Evolutionary conservation across 176 grass and related monocot genomes (phyloP), one percentile per base, ranked within the genome.

Genomic region (Paspalum notatum): DNA sequence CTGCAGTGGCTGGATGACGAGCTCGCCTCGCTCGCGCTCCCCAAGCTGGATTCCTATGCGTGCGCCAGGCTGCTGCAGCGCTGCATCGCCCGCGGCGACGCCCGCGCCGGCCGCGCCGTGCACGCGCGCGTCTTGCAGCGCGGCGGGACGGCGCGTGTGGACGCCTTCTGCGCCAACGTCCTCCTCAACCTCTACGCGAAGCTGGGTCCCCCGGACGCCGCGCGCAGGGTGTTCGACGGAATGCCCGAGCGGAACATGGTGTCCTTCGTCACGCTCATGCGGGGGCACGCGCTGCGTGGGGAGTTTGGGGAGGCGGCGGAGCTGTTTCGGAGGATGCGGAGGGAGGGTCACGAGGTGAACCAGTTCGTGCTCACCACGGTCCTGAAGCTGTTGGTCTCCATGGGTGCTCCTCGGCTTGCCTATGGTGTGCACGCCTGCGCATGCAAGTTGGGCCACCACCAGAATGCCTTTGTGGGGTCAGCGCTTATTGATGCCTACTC

Each of bases 291-390:
- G 6, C 32, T 44, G 61, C 52, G 51, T 0, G 52, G 60, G 6
- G 52, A 84, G 13, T 75, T 75, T 12, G 22, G 18, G 17, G 37
- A 42, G 20, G 62, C 86, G 0, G 38, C 0, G n/a, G 32, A 2
- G 22, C 22, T 88, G 68, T 74, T 88, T 13, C 44, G 52, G 6
- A 79, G 52, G 86, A n/a, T 84, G 17, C 43, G 16, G 3, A 24
- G 22, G 32, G 86, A 84, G 25, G 81, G 81, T 44, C 86, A 88
- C 11, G 68, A 88, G 60, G 86, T 88, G 75, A 88, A 88, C 75
- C 81, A 80, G 32, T 88, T 88, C 26, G 81, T 84, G 60, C 75
- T 88, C 43, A 88, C 81, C 59, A 68, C 68, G 1, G 17, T 80
- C 4, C 69, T 88, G 6, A 88, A 88, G 86, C 50, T 84, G 32